Evolutionary conservation across 345 rosid genomes (phyloP).

Genomic region (Citrus sinensis): DNA sequence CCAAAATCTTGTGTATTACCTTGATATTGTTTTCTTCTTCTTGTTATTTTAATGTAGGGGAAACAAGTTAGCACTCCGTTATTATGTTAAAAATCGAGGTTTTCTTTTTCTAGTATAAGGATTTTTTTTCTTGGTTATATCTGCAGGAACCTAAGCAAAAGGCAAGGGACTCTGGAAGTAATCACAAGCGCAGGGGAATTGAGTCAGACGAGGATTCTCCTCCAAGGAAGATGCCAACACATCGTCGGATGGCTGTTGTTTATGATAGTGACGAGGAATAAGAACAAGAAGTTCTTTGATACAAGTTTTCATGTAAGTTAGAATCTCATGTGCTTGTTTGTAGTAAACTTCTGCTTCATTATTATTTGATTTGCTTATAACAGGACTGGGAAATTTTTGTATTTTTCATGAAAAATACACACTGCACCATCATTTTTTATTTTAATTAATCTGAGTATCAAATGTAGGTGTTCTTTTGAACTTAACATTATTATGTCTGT

Average conservation of each 20-base stretch:
- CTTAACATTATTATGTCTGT: background rate
- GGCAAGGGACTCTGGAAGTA: constrained; percentile 46
- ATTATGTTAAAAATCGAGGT: background rate
- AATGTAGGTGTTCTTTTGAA: background rate
- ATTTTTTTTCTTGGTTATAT: background rate
- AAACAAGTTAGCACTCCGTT: background rate
- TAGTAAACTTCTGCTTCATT: background rate
- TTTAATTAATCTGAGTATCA: background rate
- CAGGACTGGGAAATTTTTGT: background rate
- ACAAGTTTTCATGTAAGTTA: background rate
- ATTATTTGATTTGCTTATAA: background rate
- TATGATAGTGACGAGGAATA: constrained; percentile 88
- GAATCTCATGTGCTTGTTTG: background rate
- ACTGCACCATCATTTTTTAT: background rate
- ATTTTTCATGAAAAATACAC: background rate
- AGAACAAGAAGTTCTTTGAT: background rate
- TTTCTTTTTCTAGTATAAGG: background rate
- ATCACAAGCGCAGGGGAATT: constrained; percentile 68
- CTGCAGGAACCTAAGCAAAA: constrained; percentile 59
- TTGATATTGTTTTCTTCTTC: background rate
- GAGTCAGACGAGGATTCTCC: constrained; percentile 93
- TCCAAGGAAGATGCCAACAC: constrained; percentile 67
- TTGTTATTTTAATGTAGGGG: background rate
- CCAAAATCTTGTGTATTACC: background rate
- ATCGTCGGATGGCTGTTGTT: constrained; percentile 83